Evolutionary conservation across 2,329 filamentous ascomycete species (phyloP), one percentile per base, ranked within the genome.

Genomic region (Fusarium buxicola): DNA sequence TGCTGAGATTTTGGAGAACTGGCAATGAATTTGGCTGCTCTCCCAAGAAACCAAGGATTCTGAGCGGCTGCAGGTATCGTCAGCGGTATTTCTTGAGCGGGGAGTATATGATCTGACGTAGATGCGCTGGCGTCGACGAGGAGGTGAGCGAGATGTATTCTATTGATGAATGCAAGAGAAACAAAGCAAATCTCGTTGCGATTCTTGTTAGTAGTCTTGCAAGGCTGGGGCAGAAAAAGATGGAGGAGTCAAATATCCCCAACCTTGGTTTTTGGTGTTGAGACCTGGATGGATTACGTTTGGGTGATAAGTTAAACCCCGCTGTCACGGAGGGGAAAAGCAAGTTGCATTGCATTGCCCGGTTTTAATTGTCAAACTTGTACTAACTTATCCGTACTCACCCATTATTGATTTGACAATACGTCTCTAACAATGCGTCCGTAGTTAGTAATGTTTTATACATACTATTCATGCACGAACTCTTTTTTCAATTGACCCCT

Each of bases 281-380:
- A 36, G 35, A 41, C 38, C n/a, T 27, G 36, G 36, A 63, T 51
- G 36, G 60, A 63, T 63, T 63, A 63, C 60, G 60, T 64, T 52
- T 45, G 27, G 40, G 43, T 63, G 59, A 54, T 53, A 62, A 52
- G n/a, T n/a, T n/a, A n/a, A 21, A 60, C 60, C 61, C 61, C 57
- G 39, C 61, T 55, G 35, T 43, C 39, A 46, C n/a, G 43, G 32
- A 36, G 44, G 44, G 32, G 31, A 34, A 11, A 34, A n/a, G 18
- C 9, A 9, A 12, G 38, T 25, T 40, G 21, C 8, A 7, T 24
- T 16, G 25, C 11, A 8, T 27, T 31, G 41, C 27, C 16, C 12
- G 24, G n/a, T 9, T 6, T n/a, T 40, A 16, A 43, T 43, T 43
- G 39, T 43, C 28, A 43, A 43, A 25, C 39, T 16, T 43, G 39